phyloP scores from a whole-genome alignment of 2,329 filamentous ascomycete genomes.

The Graphilbum ipis-grandicollis region DNA sequence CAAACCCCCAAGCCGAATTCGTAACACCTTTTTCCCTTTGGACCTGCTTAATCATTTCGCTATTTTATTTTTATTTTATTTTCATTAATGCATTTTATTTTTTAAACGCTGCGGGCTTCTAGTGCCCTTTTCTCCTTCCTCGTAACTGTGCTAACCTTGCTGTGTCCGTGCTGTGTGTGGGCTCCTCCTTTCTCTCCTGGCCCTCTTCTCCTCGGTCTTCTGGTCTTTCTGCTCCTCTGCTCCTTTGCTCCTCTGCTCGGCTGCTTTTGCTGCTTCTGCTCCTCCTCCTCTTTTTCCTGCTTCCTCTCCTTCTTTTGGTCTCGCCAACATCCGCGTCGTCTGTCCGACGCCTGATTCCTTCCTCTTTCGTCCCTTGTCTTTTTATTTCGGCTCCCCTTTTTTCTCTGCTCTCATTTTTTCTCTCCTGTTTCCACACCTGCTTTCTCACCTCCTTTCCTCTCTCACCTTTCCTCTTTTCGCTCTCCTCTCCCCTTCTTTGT shows the following conservation, averaged over 20 bases:
- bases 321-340: neutral
- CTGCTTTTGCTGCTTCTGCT: neutral
- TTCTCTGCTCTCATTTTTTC: neutral
- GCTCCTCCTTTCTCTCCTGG: conserved; percentile 1
- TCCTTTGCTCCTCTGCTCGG: neutral
- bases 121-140: conserved; percentile 1
- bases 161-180: neutral
- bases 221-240: neutral
- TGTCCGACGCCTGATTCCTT: neutral
- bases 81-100: conserved; percentile 5
- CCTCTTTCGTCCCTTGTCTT: no score
- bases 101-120: conserved; percentile 5
- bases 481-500: no score
- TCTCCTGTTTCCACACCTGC: conserved; percentile 5
- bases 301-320: no score
- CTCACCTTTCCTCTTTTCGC: no score
- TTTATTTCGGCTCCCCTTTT: neutral
- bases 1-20: conserved; percentile 1
- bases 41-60: no score
- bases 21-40: conserved; percentile 7
- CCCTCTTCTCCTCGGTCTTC: neutral
- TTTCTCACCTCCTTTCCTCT: neutral
- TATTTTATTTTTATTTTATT: conserved; percentile 14
- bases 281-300: neutral
- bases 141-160: neutral